Conservation (phyloP, 345 rosid species). For the Leavenworthia alabamica region DNA sequence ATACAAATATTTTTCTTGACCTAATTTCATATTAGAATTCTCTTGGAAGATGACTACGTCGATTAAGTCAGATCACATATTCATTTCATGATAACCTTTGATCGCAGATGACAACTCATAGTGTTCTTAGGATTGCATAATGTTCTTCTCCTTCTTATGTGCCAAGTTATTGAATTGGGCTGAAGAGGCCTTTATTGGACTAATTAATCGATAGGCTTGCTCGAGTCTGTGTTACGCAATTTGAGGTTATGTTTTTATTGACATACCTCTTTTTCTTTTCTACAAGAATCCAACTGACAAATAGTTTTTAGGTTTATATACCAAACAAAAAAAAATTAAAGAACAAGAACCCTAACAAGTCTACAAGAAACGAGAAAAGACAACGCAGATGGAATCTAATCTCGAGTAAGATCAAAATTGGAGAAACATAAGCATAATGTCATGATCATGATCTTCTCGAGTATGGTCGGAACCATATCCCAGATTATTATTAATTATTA, state of each 20-base stretch:
- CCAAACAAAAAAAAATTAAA: background rate
- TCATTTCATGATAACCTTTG: background rate
- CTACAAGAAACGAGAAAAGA: conserved; percentile 18
- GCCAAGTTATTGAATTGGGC: conserved; percentile 1
- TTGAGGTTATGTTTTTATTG: background rate
- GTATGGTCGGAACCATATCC: conserved; percentile 27
- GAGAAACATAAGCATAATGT: conserved; percentile 25
- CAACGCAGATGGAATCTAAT: conserved; percentile 20
- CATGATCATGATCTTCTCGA: conserved; percentile 20
- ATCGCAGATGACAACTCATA: too few species aligned
- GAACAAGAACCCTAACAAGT: conserved; percentile 9
- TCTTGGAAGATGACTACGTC: background rate
- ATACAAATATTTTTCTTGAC: background rate
- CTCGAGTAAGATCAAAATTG: conserved; percentile 16
- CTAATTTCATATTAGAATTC: background rate
- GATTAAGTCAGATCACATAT: background rate
- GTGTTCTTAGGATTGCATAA: too few species aligned
- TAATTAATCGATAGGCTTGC: background rate
- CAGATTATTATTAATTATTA: conserved; percentile 3
- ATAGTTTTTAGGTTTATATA: background rate
- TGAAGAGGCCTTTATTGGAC: background rate
- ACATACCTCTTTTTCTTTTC: background rate
- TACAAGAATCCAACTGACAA: background rate
- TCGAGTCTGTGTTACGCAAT: background rate
- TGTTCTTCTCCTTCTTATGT: background rate